A percentile compares a stretch with the other conserved stretches of the same genome.
These are phyloP conservation scores for Protomyces gravidus DNA, from an alignment of 1,139 yeast genomes.

Conservation along the genomic window DNA sequence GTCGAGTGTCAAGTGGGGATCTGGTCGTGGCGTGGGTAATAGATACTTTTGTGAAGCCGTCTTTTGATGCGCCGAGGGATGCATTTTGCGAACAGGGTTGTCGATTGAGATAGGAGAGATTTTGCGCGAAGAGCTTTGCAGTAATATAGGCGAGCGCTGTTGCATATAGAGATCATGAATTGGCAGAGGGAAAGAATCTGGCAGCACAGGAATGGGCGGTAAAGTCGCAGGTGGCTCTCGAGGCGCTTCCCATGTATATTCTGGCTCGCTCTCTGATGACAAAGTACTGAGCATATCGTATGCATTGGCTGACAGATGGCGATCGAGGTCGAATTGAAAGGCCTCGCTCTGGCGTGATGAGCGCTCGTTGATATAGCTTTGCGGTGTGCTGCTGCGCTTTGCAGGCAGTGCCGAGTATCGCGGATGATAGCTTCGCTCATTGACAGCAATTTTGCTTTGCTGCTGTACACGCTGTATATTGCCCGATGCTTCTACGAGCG, in stretches of 20 bases:
- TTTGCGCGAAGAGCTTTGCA: neutral
- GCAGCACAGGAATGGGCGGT: slow-evolving; percentile 21
- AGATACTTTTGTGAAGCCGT: slow-evolving; percentile 3
- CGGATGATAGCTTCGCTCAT: neutral
- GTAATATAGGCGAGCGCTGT: slow-evolving; percentile 1
- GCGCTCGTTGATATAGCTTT: neutral
- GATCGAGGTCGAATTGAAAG: neutral
- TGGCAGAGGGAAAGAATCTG: slow-evolving; percentile 3
- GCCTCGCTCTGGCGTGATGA: neutral
- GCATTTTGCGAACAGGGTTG: neutral
- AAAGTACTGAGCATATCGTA: neutral
- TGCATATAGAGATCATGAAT: neutral
- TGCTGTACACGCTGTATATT: neutral
- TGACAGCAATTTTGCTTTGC: neutral
- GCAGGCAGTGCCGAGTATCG: neutral
- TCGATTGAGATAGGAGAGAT: neutral
- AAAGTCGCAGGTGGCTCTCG: slow-evolving; percentile 10
- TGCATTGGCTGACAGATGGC: neutral
- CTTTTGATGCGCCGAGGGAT: slow-evolving; percentile 6
- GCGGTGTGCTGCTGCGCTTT: neutral
- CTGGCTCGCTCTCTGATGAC: neutral
- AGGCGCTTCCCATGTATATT: slow-evolving; percentile 3
- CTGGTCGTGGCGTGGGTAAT: neutral
- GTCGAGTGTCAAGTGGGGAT: slow-evolving; percentile 17
- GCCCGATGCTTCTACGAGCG: neutral